These are phyloP conservation scores for Haplographium delicatum DNA, from an alignment of 495 filamentous ascomycete species.

Conservation along the genomic window DNA sequence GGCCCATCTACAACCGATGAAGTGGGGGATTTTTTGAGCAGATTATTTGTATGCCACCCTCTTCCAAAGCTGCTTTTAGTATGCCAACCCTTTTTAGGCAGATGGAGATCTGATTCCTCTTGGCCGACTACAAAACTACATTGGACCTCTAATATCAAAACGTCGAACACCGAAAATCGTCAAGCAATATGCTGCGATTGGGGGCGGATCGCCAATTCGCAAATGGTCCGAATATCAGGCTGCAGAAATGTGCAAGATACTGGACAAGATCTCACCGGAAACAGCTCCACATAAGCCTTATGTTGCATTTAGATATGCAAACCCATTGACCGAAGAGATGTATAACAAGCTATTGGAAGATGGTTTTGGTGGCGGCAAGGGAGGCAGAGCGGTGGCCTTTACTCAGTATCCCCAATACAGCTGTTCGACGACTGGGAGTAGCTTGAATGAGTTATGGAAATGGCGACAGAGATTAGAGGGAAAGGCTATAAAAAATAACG, in stretches of 20 bases:
- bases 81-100: slow-evolving; percentile 29
- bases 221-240: slow-evolving; percentile 97
- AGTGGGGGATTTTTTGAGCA: slow-evolving; percentile 87
- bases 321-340: slow-evolving; percentile 90
- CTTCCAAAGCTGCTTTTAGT: slow-evolving; percentile 34
- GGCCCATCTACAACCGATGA: slow-evolving; percentile 85
- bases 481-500: slow-evolving; percentile 39
- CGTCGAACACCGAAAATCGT: slow-evolving; percentile 92
- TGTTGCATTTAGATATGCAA: slow-evolving; percentile 95
- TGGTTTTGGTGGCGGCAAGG: slow-evolving; percentile 81
- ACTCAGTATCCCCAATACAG: slow-evolving; percentile 99
- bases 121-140: slow-evolving; percentile 83
- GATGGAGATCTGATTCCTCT: slow-evolving; percentile 96
- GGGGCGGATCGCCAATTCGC: slow-evolving; percentile 92
- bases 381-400: slow-evolving; percentile 91
- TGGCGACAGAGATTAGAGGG: slow-evolving; percentile 87
- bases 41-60: slow-evolving; percentile 61
- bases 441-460: slow-evolving; percentile 95
- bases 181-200: slow-evolving; percentile 91
- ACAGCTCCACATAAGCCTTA: slow-evolving; percentile 98
- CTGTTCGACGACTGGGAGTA: slow-evolving; percentile 97
- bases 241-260: slow-evolving; percentile 88
- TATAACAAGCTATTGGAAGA: slow-evolving; percentile 77
- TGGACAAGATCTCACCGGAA: slow-evolving; percentile 83
- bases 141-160: slow-evolving; percentile 79